These are phyloP conservation scores for Chrysopogon serrulatus DNA, from an alignment of 176 grass and related monocot genomes.

Conservation along the genomic window DNA sequence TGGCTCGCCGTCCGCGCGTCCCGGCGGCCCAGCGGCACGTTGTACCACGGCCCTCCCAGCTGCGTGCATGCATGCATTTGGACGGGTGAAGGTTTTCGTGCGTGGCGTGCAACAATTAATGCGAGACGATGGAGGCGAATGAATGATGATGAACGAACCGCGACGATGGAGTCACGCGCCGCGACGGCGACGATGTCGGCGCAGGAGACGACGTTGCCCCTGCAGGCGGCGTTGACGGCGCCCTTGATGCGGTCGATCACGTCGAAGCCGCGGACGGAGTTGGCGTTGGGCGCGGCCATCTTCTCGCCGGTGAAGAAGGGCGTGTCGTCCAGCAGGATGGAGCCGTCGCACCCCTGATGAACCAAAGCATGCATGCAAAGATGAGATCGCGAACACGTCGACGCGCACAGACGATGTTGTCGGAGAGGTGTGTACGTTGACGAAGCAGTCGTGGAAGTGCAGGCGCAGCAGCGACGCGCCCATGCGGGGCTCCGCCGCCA, in stretches of 20 bases:
- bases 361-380: background rate
- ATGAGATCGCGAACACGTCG: background rate
- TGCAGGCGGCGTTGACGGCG: constrained; percentile 55
- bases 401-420: background rate
- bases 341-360: constrained; percentile 80
- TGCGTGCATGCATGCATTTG: background rate
- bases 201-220: constrained; percentile 69
- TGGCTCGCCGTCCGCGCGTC: constrained; percentile 66
- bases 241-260: constrained; percentile 71
- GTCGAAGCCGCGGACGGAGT: constrained; percentile 69
- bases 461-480: constrained; percentile 79
- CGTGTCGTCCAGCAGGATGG: constrained; percentile 77
- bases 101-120: background rate
- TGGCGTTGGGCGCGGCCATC: constrained; percentile 55
- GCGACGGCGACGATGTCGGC: constrained; percentile 67
- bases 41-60: constrained; percentile 65
- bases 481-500: constrained; percentile 60
- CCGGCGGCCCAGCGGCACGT: constrained; percentile 57
- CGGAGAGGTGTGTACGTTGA: constrained; percentile 29
- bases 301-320: constrained; percentile 72
- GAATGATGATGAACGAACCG: constrained; percentile 12
- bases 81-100: background rate
- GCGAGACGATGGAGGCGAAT: background rate
- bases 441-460: constrained; percentile 93
- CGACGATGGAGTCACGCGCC: constrained; percentile 66